These are phyloP conservation scores for Endoconidiophora laricicola DNA, from an alignment of 2,329 filamentous ascomycete genomes.

Conservation along the genomic window DNA sequence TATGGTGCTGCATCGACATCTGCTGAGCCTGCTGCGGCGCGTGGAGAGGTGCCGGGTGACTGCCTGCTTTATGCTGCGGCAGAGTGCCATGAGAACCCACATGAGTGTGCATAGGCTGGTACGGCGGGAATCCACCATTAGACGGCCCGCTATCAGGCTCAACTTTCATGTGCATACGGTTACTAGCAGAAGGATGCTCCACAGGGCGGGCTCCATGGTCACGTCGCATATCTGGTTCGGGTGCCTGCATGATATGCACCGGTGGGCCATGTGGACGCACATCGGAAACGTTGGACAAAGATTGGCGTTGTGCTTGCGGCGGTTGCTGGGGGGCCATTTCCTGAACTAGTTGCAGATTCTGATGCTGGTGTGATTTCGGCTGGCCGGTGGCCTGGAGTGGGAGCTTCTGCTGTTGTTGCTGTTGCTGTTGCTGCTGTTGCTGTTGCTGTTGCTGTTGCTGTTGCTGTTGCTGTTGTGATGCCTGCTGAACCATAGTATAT, in stretches of 20 bases:
- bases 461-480: conserved; percentile 15
- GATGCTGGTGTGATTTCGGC: conserved; percentile 6
- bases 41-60: neutral
- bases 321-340: neutral
- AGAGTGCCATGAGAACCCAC: neutral
- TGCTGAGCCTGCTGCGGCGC: conserved; percentile 1
- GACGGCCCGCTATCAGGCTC: conserved; percentile 4
- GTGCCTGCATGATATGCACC: conserved; percentile 2
- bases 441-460: conserved; percentile 15
- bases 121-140: neutral
- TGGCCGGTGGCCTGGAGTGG: too few relatives aligned
- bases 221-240: conserved; percentile 5
- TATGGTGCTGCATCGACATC: conserved; percentile 5
- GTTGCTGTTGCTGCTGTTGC: conserved; percentile 14
- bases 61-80: neutral
- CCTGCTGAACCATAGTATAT: neutral
- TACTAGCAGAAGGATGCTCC: conserved; percentile 1
- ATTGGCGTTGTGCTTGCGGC: neutral
- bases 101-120: neutral
- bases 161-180: conserved; percentile 9
- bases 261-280: too few relatives aligned
- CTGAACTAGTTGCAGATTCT: conserved; percentile 13
- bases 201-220: conserved; percentile 1
- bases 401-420: too few relatives aligned
- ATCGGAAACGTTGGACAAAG: too few relatives aligned